A percentile compares a stretch with the other conserved stretches of the same genome.
phyloP scores from a whole-genome alignment of 768 basidiomycete genomes.

The Terana coerulea region DNA sequence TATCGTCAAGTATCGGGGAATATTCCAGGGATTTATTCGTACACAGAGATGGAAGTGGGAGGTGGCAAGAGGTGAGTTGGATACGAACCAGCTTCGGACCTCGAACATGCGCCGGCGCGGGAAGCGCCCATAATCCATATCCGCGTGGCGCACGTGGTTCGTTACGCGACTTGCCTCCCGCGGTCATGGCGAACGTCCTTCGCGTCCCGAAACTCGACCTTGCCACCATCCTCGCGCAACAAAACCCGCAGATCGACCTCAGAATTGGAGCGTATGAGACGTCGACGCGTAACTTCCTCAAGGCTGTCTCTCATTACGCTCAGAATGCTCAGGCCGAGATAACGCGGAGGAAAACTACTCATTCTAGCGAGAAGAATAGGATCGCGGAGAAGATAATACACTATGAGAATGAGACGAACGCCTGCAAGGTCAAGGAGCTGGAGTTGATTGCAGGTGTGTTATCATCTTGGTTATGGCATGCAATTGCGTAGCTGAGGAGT shows the following conservation, averaged over 20 bases:
- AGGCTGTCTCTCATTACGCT: constrained; percentile 70
- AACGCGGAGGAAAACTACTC: constrained; percentile 58
- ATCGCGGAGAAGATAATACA: constrained; percentile 56
- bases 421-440: constrained; percentile 76
- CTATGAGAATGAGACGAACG: constrained; percentile 65
- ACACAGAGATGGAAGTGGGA: not conserved
- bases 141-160: not conserved
- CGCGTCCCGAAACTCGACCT: constrained; percentile 58
- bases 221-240: constrained; percentile 43
- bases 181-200: constrained; percentile 15
- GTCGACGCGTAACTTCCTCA: constrained; percentile 69
- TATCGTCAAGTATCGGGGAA: not conserved
- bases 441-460: constrained; percentile 71
- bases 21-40: not conserved
- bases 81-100: not conserved
- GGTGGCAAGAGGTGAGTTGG: no score
- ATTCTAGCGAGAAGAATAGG: constrained; percentile 60
- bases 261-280: constrained; percentile 55
- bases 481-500: not conserved
- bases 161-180: not conserved
- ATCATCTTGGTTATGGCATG: not conserved
- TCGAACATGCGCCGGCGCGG: no score
- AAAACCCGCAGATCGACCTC: constrained; percentile 63
- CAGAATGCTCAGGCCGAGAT: constrained; percentile 67
- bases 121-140: not conserved